These are phyloP conservation scores for Fusarium sp. DNA, from an alignment of 2,329 filamentous ascomycete genomes.

Conservation along the genomic window DNA sequence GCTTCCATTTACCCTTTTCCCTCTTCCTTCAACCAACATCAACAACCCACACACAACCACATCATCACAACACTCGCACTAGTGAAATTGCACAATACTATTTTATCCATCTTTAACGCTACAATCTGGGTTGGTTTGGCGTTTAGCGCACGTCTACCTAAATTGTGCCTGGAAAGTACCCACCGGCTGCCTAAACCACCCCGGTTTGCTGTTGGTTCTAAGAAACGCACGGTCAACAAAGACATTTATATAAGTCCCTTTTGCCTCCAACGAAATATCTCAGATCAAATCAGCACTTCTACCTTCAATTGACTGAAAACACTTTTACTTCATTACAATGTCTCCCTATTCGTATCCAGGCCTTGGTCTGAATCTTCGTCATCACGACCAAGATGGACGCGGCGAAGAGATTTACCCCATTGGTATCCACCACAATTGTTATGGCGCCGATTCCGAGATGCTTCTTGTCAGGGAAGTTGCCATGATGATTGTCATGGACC, in stretches of 20 bases:
- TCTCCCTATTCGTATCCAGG: slow-evolving; percentile 11
- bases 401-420: neutral
- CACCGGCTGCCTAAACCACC: neutral
- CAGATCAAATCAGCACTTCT: neutral
- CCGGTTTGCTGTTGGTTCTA: neutral
- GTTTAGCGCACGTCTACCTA: neutral
- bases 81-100: neutral
- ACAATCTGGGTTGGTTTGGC: too few species aligned
- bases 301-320: neutral
- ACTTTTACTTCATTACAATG: neutral
- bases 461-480: slow-evolving; percentile 32
- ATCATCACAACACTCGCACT: neutral
- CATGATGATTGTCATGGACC: slow-evolving; percentile 47
- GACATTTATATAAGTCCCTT: neutral
- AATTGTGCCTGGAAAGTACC: neutral
- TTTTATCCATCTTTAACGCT: neutral
- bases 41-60: too few species aligned
- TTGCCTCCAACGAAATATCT: neutral
- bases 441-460: neutral
- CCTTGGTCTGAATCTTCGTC: slow-evolving; percentile 7
- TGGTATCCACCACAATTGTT: neutral
- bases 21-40: too few species aligned
- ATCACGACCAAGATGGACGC: neutral
- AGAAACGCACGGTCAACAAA: neutral
- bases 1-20: too few species aligned